Evolutionary conservation across 345 rosid genomes (phyloP), one percentile per base, ranked within the genome.

Genomic region (Raphanus raphanistrum): DNA sequence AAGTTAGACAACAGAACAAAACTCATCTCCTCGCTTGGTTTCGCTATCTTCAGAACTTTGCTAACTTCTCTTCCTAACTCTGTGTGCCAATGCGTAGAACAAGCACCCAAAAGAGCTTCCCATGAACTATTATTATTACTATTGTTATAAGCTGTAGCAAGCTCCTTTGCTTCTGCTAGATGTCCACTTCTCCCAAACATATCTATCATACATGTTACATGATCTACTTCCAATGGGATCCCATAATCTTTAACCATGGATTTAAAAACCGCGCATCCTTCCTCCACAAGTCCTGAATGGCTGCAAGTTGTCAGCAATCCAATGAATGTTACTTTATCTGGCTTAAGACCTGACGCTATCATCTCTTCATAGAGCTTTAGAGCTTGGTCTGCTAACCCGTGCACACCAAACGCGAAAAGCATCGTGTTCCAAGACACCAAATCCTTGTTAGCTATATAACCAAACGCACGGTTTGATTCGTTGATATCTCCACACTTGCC

Each of bases 281-380:
- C 68, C 63, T 88, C 80, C 48, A 90, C 61, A 50, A 90, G 87
- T 1, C 98, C 96, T 0, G 87, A 84, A 77, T 92, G 98, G 82
- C 98, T 90, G 50, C 98, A 92, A 73, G 90, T 84, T 81, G 88
- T 84, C 59, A 90, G 58, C 76, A 92, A 62, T 70, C 96, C 88
- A 17, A 89, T 86, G 79, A 92, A 92, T 66, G 92, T 92, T 17
- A 88, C 87, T n/a, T 85, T 84, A 78, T 89, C 98, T 17, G 96
- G 98, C 36, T 79, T 88, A 55, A 26, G 58, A 60, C 90, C 88
- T 1, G 84, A 82, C 52, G 78, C 85, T 52, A 84, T 31, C 98
- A 90, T 88, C 43, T 77, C 76, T 25, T 85, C 88, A 63, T 84
- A 90, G 8, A 88, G 83, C 70, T 71, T 67, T 28, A 92, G 64